These are phyloP conservation scores for Vaccinium myrtillus DNA, from an alignment of 148 eudicot species.

Conservation along the genomic window DNA sequence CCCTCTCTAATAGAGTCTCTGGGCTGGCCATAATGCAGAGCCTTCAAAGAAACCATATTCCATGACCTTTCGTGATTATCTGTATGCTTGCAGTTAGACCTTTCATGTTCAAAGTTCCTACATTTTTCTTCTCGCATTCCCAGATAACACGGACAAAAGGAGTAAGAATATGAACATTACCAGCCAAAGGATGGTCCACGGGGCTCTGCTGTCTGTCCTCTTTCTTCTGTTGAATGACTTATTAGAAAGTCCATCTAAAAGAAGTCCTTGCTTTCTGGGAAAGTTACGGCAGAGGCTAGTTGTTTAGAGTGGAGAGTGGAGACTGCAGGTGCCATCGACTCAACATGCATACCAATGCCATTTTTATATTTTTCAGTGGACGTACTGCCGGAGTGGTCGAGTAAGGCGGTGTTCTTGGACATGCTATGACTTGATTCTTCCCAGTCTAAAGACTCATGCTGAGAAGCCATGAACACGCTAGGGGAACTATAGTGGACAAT, in stretches of 20 bases:
- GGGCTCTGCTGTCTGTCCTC: too few relatives aligned
- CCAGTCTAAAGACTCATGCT: not conserved
- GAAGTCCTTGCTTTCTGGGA: not conserved
- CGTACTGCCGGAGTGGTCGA: not conserved
- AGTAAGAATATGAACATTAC: too few relatives aligned
- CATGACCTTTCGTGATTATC: not conserved
- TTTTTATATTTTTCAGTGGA: not conserved
- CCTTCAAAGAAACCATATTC: not conserved
- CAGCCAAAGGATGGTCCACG: too few relatives aligned
- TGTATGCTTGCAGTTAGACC: too few relatives aligned
- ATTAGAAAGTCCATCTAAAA: not conserved
- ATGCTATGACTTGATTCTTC: not conserved
- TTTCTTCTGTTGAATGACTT: too few relatives aligned
- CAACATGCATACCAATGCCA: not conserved
- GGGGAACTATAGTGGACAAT: not conserved
- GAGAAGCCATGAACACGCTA: not conserved
- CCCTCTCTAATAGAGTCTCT: not conserved
- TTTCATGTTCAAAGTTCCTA: too few relatives aligned
- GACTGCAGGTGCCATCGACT: not conserved
- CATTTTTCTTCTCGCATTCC: too few relatives aligned
- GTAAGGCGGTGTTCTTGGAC: not conserved
- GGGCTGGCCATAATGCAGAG: not conserved
- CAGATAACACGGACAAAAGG: too few relatives aligned
- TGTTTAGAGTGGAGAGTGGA: not conserved
- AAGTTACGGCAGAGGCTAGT: not conserved